Base-by-base conservation (phyloP, 2,329 filamentous ascomycete genomes). In the Fusarium xylarioides region DNA sequence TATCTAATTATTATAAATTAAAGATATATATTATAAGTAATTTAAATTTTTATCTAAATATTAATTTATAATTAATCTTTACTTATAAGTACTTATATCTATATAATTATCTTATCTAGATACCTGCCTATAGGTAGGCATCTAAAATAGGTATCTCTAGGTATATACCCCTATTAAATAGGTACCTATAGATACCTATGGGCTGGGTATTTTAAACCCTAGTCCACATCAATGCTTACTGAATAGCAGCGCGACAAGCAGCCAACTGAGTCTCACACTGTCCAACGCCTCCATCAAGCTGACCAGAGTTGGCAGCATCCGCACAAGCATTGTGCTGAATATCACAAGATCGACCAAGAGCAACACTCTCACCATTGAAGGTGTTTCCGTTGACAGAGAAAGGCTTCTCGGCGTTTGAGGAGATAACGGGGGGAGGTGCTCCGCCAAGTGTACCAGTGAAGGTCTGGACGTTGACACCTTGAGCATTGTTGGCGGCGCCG, bases 381-480 rank as follows among this genome's bases (percentile, higher is more conserved):
- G 57, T 60, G 47, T 60, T 60, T n/a, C 57, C 57, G 8, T 60
- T 60, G 4, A 60, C 57, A 7, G 57, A 60, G 43, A 60, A 60
- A 21, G 57, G 57, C 23, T n/a, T 55, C 11, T 26, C 47, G 9
- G 28, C 47, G n/a, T 15, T 10, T 9, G 57, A 60, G 1, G 57
- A 60, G 47, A 60, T 40, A 3, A 60, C 57, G 1, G 57, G 47
- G 15, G 57, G 57, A n/a, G 57, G 28, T 3, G 57, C 47, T 2
- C 57, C 57, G 0, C 57, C 57, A 11, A 60, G 57, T 1, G 37
- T 43, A 60, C 57, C 57, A 19, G 57, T 60, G 15, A 60, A 60
- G 11, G 57, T 42, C 30, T 60, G 57, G 18, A 60, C 49, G 6
- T 60, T 42, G 0, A 40, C 47, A 9, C 57, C 57, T 11, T 55